Base-by-base conservation (phyloP, 2,329 filamentous ascomycete species). In the Didymella sp. region DNA sequence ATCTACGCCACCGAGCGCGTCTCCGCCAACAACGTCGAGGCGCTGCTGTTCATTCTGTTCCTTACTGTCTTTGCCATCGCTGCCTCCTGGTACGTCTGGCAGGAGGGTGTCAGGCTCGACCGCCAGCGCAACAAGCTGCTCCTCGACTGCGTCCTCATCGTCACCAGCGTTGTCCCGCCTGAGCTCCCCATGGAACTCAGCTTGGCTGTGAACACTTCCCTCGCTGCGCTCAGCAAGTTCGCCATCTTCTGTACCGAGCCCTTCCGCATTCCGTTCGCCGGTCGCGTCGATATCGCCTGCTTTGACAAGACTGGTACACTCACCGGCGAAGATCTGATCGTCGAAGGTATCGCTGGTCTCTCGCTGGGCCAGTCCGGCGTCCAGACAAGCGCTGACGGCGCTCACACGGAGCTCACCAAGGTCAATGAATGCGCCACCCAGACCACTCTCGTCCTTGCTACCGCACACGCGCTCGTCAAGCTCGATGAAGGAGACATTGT, bases 231-330 rank as follows among this genome's bases (percentile, higher is more conserved):
- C 33, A 96, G 93, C 78, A 96, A 94, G 77, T 94, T 89, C 67
- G 95, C 96, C 59, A 99, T 99, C 70, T 99, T 96, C 82, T 99
- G 95, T 75, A 99, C 95, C 2, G 96, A 99, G 76, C 95, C 95
- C 25, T 99, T 99, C 87, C 89, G 95, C 54, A 99, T 99, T 70
- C 96, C 96, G 0, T 98, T 90, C 68, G 96, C 93, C 64, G 95
- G 95, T 28, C 91, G 95, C 62, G 90, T 99, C 58, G 96, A 99
- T 75, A 85, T 99, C 51, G 93, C 95, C 61, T 99, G 95, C 80
- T 99, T 99, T 66, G 95, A 99, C 79, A 99, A 99, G 83, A 99
- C 95, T 12, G 95, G 95, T 64, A 99, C 95, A 1, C 79, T 99
- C 57, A 99, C 95, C 33, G 95, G 95, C 46, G 95, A 99, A 75